These are phyloP conservation scores for Tilletiopsis washingtonensis DNA, from an alignment of 1,284 basidiomycete species.

Conservation along the genomic window DNA sequence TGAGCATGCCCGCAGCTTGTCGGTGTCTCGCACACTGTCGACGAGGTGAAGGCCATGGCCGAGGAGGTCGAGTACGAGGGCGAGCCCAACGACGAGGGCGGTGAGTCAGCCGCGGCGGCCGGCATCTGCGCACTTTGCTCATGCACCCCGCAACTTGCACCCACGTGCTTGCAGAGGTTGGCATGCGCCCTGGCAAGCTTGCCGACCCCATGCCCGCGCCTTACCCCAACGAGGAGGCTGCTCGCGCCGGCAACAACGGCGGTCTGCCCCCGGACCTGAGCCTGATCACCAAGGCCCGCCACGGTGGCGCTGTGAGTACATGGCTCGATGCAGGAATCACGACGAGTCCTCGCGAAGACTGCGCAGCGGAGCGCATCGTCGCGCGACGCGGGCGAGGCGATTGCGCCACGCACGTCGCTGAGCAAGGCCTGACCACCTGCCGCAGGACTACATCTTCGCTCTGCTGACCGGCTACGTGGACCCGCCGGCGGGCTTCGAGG, in stretches of 20 bases:
- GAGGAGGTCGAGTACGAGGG: constrained; percentile 88
- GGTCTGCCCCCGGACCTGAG: constrained; percentile 95
- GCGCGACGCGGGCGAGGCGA: too few species aligned
- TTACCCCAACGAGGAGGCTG: constrained; percentile 97
- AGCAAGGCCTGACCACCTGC: too few species aligned
- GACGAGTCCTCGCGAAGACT: neutral
- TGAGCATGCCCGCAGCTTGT: too few species aligned
- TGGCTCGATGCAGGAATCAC: too few species aligned
- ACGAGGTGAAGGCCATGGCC: constrained; percentile 85
- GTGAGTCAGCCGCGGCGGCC: too few species aligned
- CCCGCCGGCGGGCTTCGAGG: constrained; percentile 88
- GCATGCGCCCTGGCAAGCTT: constrained; percentile 92
- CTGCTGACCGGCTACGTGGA: constrained; percentile 96
- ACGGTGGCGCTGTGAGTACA: constrained; percentile 76
- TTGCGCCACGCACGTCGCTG: too few species aligned
- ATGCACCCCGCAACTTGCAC: too few species aligned
- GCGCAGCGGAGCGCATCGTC: too few species aligned
- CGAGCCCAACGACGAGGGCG: constrained; percentile 86
- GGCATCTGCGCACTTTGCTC: too few species aligned
- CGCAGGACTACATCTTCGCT: constrained; percentile 89
- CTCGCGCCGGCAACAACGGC: constrained; percentile 85
- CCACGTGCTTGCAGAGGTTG: too few species aligned
- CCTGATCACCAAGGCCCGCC: constrained; percentile 95
- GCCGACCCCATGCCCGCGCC: constrained; percentile 93
- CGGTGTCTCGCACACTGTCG: constrained; percentile 90